Conservation (phyloP, 2,329 filamentous ascomycete species). For the Immersiporthe knoxdaviesiana region DNA sequence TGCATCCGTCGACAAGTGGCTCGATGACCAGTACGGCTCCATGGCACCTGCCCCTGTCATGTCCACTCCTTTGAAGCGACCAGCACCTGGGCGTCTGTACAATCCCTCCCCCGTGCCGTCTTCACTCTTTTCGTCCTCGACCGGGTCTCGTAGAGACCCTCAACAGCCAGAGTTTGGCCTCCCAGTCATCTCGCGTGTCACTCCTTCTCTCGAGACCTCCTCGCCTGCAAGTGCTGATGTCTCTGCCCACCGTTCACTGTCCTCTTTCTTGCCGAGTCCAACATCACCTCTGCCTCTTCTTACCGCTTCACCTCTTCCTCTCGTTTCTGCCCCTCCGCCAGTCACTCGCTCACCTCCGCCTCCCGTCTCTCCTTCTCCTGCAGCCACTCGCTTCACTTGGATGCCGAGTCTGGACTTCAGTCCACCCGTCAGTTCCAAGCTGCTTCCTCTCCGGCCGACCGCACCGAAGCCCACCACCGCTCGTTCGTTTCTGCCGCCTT, state of each 20-base stretch:
- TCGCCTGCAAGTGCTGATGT: not conserved
- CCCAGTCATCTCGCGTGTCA: not conserved
- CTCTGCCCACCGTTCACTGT: not conserved
- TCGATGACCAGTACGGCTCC: slow-evolving; percentile 1
- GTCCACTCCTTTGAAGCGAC: not conserved
- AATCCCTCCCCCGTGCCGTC: not conserved
- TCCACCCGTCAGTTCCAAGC: not conserved
- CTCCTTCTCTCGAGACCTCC: not conserved
- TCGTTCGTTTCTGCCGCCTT: not conserved
- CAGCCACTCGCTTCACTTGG: not conserved
- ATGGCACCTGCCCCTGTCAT: not conserved
- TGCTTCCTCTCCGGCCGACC: not conserved
- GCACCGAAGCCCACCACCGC: not conserved
- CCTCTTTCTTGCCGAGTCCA: not conserved
- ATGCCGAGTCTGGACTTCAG: slow-evolving; percentile 3
- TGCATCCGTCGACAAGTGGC: not conserved
- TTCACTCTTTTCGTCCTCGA: slow-evolving; percentile 13
- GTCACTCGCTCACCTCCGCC: slow-evolving; percentile 1
- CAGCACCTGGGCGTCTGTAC: not conserved
- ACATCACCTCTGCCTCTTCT: not conserved
- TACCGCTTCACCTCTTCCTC: not conserved
- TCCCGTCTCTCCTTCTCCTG: not conserved
- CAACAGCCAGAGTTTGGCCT: slow-evolving; percentile 6
- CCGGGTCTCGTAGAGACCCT: not conserved
- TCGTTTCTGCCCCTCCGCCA: not conserved